Percentiles rank a stretch among this genome's conserved stretches.
These are phyloP conservation scores for Puccinellia tenuiflora DNA, from an alignment of 176 grass and related monocot species.

Conservation along the genomic window DNA sequence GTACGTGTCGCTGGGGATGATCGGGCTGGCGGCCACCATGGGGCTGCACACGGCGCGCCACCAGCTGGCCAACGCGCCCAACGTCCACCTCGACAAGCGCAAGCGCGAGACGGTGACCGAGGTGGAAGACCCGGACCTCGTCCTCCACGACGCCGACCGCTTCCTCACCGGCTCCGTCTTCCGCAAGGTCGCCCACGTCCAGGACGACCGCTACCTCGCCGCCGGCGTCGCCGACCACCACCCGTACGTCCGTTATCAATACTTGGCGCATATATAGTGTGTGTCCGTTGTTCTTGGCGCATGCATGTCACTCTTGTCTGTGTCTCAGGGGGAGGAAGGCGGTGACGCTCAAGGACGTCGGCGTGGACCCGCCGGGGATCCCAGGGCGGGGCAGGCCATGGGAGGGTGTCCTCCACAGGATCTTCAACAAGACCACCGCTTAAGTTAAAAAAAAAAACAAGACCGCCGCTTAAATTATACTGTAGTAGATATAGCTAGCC, in stretches of 20 bases:
- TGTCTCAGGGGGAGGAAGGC: slow-evolving; percentile 31
- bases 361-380: slow-evolving; percentile 53
- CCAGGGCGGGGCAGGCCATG: neutral
- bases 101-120: slow-evolving; percentile 76
- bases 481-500: too few species aligned
- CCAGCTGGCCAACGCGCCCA: slow-evolving; percentile 72
- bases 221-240: slow-evolving; percentile 43
- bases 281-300: too few species aligned
- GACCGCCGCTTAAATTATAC: too few species aligned
- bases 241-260: neutral
- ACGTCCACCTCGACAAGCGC: slow-evolving; percentile 77
- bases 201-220: slow-evolving; percentile 43
- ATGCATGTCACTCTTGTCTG: neutral
- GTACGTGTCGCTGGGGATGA: slow-evolving; percentile 58
- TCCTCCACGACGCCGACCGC: slow-evolving; percentile 36
- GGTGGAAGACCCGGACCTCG: slow-evolving; percentile 55
- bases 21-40: slow-evolving; percentile 37
- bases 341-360: slow-evolving; percentile 74
- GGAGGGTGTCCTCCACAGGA: slow-evolving; percentile 1
- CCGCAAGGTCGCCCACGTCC: slow-evolving; percentile 68
- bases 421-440: slow-evolving; percentile 12
- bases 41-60: slow-evolving; percentile 56
- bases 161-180: slow-evolving; percentile 56
- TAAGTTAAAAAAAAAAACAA: too few species aligned
- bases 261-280: too few species aligned